phyloP scores from a whole-genome alignment of 164 flowering plant species.

The Akebia trifoliata region DNA sequence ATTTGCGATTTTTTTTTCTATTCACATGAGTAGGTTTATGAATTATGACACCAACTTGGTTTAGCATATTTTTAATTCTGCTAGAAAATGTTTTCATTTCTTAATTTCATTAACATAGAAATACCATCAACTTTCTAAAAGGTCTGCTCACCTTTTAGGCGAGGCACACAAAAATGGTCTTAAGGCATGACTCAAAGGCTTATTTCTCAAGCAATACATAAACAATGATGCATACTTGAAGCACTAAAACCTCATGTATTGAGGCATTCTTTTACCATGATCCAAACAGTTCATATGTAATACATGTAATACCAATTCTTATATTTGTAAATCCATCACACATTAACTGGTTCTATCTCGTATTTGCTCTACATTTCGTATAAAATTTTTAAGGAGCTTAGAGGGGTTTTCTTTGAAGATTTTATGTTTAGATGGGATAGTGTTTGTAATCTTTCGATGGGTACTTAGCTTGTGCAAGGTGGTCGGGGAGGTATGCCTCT shows the following conservation, averaged over 20 bases:
- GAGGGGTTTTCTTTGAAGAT: too few species aligned
- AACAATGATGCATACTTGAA: too few species aligned
- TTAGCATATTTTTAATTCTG: background rate
- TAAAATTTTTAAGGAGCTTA: too few species aligned
- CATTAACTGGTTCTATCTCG: too few species aligned
- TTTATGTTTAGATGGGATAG: too few species aligned
- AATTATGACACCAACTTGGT: background rate
- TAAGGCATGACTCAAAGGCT: background rate
- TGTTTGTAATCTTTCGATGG: too few species aligned
- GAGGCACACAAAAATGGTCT: background rate
- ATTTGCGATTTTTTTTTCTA: background rate
- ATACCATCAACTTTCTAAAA: too few species aligned
- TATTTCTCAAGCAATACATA: background rate
- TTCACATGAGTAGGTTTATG: background rate
- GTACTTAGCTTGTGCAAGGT: too few species aligned
- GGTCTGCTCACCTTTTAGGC: too few species aligned
- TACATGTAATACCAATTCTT: background rate
- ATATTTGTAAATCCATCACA: background rate
- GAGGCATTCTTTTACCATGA: background rate
- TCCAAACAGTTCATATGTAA: background rate
- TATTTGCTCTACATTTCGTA: too few species aligned
- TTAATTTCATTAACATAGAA: background rate
- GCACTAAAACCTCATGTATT: too few species aligned
- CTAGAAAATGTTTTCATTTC: background rate
- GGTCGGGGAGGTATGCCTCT: too few species aligned